Evolutionary conservation across 2,329 filamentous ascomycete species (phyloP).

Genomic region (Exophiala aquamarina): DNA sequence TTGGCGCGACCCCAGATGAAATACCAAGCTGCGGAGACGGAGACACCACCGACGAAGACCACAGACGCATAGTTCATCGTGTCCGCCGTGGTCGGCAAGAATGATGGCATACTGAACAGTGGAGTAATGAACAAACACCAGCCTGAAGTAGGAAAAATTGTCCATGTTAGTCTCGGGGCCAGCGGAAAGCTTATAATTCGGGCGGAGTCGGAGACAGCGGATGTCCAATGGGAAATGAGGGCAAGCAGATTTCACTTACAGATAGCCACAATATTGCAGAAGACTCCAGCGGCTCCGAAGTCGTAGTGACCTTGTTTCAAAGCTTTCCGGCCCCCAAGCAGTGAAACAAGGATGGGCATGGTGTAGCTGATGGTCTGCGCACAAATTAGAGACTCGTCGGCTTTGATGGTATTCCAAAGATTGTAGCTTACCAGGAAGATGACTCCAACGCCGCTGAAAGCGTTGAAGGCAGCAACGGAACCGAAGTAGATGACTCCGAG

Average conservation of each 20-base stretch:
- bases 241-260: constrained; percentile 45
- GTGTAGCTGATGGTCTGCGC: constrained; percentile 51
- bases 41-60: constrained; percentile 57
- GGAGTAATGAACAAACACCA: constrained; percentile 47
- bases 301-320: constrained; percentile 49
- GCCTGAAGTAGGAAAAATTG: too few relatives aligned
- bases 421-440: constrained; percentile 45
- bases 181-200: constrained; percentile 50
- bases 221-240: constrained; percentile 8
- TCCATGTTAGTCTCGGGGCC: constrained; percentile 6
- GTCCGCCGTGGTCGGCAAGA: constrained; percentile 51
- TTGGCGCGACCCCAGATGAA: constrained; percentile 22
- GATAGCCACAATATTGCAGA: constrained; percentile 65
- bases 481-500: constrained; percentile 52
- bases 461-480: constrained; percentile 48
- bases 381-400: not conserved
- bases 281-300: constrained; percentile 60
- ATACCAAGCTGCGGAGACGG: constrained; percentile 20
- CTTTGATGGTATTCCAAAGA: not conserved
- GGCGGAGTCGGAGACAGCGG: constrained; percentile 64
- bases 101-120: constrained; percentile 55
- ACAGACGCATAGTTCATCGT: constrained; percentile 60
- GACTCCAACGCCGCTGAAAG: constrained; percentile 55
- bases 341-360: constrained; percentile 54
- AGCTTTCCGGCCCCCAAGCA: constrained; percentile 46